Conservation (phyloP, 164 flowering plant species). For the Tinospora cordifolia region DNA sequence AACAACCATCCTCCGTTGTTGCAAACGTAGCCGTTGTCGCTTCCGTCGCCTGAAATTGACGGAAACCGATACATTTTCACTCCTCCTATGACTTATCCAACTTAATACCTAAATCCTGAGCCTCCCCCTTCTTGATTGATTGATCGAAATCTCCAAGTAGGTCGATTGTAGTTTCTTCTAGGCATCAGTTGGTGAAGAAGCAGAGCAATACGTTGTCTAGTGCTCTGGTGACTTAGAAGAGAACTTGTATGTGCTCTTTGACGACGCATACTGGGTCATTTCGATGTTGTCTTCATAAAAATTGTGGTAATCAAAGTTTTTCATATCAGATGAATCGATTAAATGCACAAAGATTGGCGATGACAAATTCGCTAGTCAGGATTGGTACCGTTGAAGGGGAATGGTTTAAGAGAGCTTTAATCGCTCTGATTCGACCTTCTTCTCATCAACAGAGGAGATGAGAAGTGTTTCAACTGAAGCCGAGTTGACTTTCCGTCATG, state of each 20-base stretch:
- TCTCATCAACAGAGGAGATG: too few relatives aligned
- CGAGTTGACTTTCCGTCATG: too few relatives aligned
- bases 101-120: constrained; percentile 51
- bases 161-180: constrained; percentile 18
- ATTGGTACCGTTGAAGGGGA: constrained; percentile 93
- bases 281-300: constrained; percentile 71
- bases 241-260: constrained; percentile 63
- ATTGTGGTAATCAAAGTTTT: constrained; percentile 5
- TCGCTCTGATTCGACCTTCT: too few relatives aligned
- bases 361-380: constrained; percentile 82
- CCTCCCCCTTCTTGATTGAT: constrained; percentile 34
- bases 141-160: constrained; percentile 26
- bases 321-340: constrained; percentile 46
- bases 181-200: constrained; percentile 9
- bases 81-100: constrained; percentile 73
- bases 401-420: constrained; percentile 58
- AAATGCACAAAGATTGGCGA: constrained; percentile 72
- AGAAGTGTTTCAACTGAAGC: too few relatives aligned
- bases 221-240: too few relatives aligned
- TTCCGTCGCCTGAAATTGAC: constrained; percentile 38
- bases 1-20: constrained; percentile 47
- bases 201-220: constrained; percentile 13
- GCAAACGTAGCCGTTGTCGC: constrained; percentile 31
- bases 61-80: constrained; percentile 69
- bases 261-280: constrained; percentile 87